Evolutionary conservation across 1,139 yeast genomes (phyloP).

Genomic region (Pneumocystis murina): DNA sequence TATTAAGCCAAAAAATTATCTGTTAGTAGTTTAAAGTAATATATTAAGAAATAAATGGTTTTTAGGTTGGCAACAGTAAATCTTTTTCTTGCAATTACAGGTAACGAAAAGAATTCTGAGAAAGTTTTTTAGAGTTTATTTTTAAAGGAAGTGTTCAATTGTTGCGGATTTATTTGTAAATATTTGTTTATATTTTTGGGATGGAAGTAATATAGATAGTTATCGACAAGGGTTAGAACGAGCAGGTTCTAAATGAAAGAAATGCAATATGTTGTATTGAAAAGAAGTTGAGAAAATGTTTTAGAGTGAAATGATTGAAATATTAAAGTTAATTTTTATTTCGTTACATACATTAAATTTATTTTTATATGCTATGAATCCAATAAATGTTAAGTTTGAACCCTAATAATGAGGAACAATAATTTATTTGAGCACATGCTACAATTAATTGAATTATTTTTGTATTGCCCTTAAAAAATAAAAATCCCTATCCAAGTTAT

Average conservation of each 20-base stretch:
- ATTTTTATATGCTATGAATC: too few species aligned
- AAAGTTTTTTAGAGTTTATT: not conserved
- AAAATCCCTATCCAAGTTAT: too few species aligned
- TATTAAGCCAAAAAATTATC: constrained; percentile 71
- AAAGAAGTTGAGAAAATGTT: too few species aligned
- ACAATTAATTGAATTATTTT: too few species aligned
- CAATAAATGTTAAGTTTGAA: too few species aligned
- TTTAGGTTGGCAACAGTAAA: not conserved
- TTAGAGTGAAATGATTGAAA: too few species aligned
- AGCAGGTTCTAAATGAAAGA: not conserved
- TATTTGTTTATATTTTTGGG: not conserved
- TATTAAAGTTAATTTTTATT: too few species aligned
- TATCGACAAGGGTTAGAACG: not conserved
- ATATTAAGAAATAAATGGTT: not conserved
- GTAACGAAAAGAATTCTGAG: not conserved
- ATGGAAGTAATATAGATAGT: not conserved
- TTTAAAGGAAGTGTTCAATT: not conserved
- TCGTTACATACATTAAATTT: too few species aligned
- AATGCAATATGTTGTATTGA: too few species aligned
- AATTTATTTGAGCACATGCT: too few species aligned
- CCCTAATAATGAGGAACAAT: too few species aligned
- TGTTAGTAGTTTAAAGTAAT: constrained; percentile 19
- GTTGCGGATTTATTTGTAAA: not conserved
- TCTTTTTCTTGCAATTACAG: not conserved
- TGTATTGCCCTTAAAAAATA: too few species aligned